Evolutionary conservation across 2,329 filamentous ascomycete species (phyloP).

Genomic region (Grosmannia clavigera): DNA sequence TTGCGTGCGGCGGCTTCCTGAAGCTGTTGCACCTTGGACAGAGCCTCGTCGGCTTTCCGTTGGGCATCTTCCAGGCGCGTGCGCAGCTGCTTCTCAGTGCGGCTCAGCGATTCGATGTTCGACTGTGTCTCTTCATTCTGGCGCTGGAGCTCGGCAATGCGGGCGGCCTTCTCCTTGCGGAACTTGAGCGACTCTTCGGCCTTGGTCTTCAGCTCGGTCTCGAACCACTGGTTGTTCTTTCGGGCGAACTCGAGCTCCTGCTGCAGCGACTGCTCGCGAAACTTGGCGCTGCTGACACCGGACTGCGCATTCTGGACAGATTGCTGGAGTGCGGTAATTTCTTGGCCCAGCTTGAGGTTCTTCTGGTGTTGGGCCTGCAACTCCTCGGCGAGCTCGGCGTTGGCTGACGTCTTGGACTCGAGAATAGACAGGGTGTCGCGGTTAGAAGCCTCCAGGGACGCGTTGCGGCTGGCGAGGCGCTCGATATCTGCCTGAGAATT

Average conservation of each 20-base stretch:
- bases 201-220: conserved; percentile 84
- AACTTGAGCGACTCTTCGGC: conserved; percentile 76
- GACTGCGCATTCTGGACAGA: conserved; percentile 72
- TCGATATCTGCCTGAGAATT: conserved; percentile 65
- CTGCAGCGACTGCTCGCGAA: conserved; percentile 78
- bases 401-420: conserved; percentile 77
- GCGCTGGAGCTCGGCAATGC: conserved; percentile 78
- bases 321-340: conserved; percentile 72
- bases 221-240: conserved; percentile 86
- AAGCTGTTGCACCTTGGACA: conserved; percentile 71
- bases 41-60: conserved; percentile 73
- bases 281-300: conserved; percentile 68
- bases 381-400: conserved; percentile 76
- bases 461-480: conserved; percentile 68
- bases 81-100: conserved; percentile 68
- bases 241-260: conserved; percentile 84
- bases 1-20: conserved; percentile 70
- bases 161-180: conserved; percentile 86
- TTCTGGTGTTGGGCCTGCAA: conserved; percentile 82
- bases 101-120: conserved; percentile 63
- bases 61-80: conserved; percentile 73
- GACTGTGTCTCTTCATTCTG: conserved; percentile 75
- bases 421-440: conserved; percentile 80
- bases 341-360: conserved; percentile 68
- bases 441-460: conserved; percentile 81